Evolutionary conservation across 306 rosid species (phyloP).

Genomic region (Cicer chorassanicum): DNA sequence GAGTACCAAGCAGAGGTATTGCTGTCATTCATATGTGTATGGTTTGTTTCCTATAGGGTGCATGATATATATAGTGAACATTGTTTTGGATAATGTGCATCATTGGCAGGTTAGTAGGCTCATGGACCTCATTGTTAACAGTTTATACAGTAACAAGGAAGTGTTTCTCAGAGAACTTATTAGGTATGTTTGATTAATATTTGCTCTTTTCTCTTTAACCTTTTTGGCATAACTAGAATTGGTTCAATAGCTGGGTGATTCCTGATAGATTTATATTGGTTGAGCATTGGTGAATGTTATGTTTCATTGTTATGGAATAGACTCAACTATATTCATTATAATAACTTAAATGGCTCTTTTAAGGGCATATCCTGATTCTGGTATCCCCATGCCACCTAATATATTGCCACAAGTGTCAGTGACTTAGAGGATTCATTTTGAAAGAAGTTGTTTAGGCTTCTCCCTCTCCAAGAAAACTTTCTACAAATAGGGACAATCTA

Average conservation of each 20-base stretch:
- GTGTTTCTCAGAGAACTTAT: conserved; percentile 96
- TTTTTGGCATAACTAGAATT: neutral
- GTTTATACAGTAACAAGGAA: conserved; percentile 96
- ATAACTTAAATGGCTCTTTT: neutral
- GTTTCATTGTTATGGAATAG: neutral
- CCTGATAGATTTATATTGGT: neutral
- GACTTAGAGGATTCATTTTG: neutral
- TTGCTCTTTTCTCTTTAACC: conserved; percentile 2
- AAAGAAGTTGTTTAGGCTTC: neutral
- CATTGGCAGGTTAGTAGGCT: conserved; percentile 86
- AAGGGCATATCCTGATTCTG: neutral
- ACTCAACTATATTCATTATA: neutral
- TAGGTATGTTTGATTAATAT: conserved; percentile 55
- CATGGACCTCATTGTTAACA: conserved; percentile 97
- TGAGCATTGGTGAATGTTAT: neutral
- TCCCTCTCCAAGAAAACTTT: conserved; percentile 4
- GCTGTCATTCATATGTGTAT: neutral
- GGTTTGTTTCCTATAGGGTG: neutral
- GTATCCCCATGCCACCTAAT: neutral
- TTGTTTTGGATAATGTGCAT: conserved; percentile 27
- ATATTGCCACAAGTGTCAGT: neutral
- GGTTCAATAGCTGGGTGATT: neutral
- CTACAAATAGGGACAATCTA: neutral
- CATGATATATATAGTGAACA: conserved; percentile 11
- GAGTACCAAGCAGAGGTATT: conserved; percentile 97